Conservation (phyloP, 345 rosid genomes). For the Eucalyptus tenuipes region DNA sequence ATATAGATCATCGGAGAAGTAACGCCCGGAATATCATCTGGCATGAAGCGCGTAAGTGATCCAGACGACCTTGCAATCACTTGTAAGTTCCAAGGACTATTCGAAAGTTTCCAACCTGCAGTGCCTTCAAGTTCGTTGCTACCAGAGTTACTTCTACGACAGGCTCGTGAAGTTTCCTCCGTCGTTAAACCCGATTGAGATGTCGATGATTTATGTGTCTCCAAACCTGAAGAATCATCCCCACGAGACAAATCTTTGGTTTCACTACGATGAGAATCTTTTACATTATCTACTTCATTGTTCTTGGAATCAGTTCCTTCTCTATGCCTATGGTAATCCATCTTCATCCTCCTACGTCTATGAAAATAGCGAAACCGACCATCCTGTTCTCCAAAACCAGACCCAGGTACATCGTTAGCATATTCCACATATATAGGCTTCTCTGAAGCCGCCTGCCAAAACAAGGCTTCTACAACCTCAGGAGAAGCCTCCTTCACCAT, state of each 20-base stretch:
- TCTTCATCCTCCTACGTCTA: conserved; percentile 51
- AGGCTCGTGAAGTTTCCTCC: conserved; percentile 16
- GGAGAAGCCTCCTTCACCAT: conserved; percentile 63
- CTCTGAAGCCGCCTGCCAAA: conserved; percentile 85
- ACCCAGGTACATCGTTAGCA: conserved; percentile 99
- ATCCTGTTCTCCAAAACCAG: conserved; percentile 84
- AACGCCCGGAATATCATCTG: conserved; percentile 99
- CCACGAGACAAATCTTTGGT: conserved; percentile 5
- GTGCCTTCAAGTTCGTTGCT: conserved; percentile 66
- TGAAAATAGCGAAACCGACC: conserved; percentile 48
- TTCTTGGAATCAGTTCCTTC: conserved; percentile 16
- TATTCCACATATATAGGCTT: conserved; percentile 86
- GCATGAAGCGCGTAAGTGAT: conserved; percentile 98
- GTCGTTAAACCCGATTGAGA: conserved; percentile 10
- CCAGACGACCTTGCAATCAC: conserved; percentile 94
- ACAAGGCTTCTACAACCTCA: conserved; percentile 63
- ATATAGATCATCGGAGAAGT: conserved; percentile 96
- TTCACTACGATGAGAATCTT: conserved; percentile 1
- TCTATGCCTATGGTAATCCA: conserved; percentile 47
- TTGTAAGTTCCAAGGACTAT: conserved; percentile 98
- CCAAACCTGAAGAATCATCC: conserved; percentile 6
- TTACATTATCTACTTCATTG: conserved; percentile 7
- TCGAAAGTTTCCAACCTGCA: conserved; percentile 99
- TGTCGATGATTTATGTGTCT: conserved; percentile 4
- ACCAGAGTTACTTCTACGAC: conserved; percentile 31